These are phyloP conservation scores for Penicillium antarcticum DNA, from an alignment of 495 filamentous ascomycete genomes.

Conservation along the genomic window DNA sequence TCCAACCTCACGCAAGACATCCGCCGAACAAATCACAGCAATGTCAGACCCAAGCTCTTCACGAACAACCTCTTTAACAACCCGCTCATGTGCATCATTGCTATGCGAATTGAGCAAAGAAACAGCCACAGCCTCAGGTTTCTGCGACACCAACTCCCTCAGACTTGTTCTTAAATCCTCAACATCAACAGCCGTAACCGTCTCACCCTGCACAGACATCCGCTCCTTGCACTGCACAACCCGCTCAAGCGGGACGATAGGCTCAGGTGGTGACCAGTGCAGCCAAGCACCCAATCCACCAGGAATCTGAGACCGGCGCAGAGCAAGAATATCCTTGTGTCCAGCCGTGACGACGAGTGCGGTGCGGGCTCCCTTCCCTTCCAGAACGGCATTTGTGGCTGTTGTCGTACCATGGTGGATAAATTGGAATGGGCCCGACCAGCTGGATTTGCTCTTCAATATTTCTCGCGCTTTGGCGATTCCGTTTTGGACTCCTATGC, in stretches of 20 bases:
- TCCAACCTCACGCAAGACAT: conserved; percentile 46
- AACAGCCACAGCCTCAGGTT: conserved; percentile 45
- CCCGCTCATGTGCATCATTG: conserved; percentile 38
- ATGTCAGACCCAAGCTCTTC: conserved; percentile 36
- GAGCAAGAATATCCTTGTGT: conserved; percentile 39
- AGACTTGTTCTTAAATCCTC: conserved; percentile 32
- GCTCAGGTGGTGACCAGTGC: conserved; percentile 43
- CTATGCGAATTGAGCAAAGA: conserved; percentile 49
- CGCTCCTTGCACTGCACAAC: conserved; percentile 48
- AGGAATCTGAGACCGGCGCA: conserved; percentile 46
- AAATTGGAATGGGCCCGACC: conserved; percentile 30
- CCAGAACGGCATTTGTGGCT: conserved; percentile 40
- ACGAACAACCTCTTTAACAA: conserved; percentile 31
- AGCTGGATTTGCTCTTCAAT: conserved; percentile 19
- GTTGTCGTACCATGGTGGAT: conserved; percentile 42
- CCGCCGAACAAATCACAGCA: conserved; percentile 40
- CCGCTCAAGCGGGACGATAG: conserved; percentile 47
- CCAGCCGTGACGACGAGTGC: conserved; percentile 38
- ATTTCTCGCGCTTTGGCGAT: conserved; percentile 34
- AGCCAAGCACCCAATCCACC: conserved; percentile 48
- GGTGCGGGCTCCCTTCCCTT: conserved; percentile 41
- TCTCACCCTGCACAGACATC: conserved; percentile 41
- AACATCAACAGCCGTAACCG: conserved; percentile 37
- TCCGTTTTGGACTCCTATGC: conserved; percentile 45
- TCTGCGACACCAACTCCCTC: conserved; percentile 22